phyloP scores from a whole-genome alignment of 2,329 filamentous ascomycete species.

The Ambrosiella cleistominuta region DNA sequence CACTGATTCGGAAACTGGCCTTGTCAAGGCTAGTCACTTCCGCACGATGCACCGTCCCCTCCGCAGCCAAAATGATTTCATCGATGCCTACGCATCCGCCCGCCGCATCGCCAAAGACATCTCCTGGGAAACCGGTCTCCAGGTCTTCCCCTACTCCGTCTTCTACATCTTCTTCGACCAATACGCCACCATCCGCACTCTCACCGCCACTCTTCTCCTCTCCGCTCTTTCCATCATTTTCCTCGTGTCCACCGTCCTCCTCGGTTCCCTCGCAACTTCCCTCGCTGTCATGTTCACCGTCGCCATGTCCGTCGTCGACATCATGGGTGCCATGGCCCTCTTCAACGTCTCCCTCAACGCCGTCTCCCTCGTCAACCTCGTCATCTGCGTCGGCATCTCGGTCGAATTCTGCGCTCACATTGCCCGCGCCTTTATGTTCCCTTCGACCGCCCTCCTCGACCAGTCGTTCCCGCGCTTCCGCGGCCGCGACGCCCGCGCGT shows the following conservation, averaged over 20 bases:
- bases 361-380: conserved; percentile 83
- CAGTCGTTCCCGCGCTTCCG: conserved; percentile 22
- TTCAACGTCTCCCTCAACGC: conserved; percentile 83
- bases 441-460: conserved; percentile 65
- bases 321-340: conserved; percentile 86
- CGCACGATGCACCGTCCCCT: conserved; percentile 76
- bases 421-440: conserved; percentile 89
- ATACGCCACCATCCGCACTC: conserved; percentile 65
- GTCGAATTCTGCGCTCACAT: conserved; percentile 98
- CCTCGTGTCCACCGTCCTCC: conserved; percentile 55
- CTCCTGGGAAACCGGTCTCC: conserved; percentile 49
- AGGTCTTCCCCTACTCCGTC: conserved; percentile 90
- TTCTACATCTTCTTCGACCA: conserved; percentile 99
- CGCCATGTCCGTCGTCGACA: conserved; percentile 82
- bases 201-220: conserved; percentile 64
- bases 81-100: conserved; percentile 73
- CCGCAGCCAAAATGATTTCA: conserved; percentile 80
- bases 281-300: conserved; percentile 73
- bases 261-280: conserved; percentile 71
- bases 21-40: conserved; percentile 75
- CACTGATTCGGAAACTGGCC: conserved; percentile 47
- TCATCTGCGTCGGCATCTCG: conserved; percentile 91
- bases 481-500: conserved; percentile 60
- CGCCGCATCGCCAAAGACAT: conserved; percentile 73
- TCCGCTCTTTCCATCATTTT: conserved; percentile 78